Percentiles rank a stretch among this genome's conserved stretches.
phyloP scores from a whole-genome alignment of 768 basidiomycete genomes.

The Auricularia cornea region DNA sequence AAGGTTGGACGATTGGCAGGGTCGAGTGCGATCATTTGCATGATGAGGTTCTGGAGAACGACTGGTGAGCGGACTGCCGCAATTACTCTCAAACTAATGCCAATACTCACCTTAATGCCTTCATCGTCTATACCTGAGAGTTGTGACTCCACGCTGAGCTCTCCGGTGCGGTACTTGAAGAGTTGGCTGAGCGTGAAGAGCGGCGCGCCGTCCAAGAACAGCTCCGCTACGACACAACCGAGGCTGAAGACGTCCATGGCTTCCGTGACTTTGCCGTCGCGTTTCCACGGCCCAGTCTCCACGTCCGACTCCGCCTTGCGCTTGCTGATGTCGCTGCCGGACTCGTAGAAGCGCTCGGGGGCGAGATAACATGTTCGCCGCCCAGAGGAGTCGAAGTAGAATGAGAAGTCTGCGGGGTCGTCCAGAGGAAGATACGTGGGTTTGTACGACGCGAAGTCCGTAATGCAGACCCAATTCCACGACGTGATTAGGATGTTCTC shows the following conservation, averaged over 20 bases:
- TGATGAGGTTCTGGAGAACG: conserved; percentile 66
- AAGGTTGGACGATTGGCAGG: conserved; percentile 73
- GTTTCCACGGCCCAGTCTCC: conserved; percentile 41
- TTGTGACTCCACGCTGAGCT: conserved; percentile 64
- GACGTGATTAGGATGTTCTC: conserved; percentile 95
- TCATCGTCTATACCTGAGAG: conserved; percentile 71
- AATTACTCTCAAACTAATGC: too few species aligned
- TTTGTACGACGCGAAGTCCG: conserved; percentile 94
- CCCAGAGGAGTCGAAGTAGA: conserved; percentile 94
- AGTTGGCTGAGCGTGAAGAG: conserved; percentile 91
- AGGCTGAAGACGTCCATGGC: conserved; percentile 96
- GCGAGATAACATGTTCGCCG: conserved; percentile 93
- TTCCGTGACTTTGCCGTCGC: conserved; percentile 82
- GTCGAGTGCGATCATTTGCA: conserved; percentile 82
- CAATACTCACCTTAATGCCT: conserved; percentile 54
- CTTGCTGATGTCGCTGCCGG: conserved; percentile 55
- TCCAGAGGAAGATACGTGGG: conserved; percentile 92
- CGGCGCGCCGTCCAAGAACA: conserved; percentile 90
- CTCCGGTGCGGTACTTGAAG: conserved; percentile 87
- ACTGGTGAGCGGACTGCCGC: not conserved
- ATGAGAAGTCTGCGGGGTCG: conserved; percentile 95
- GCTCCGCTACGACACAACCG: conserved; percentile 91
- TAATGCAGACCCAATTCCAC: conserved; percentile 91
- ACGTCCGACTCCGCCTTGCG: conserved; percentile 52
- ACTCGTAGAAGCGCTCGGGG: conserved; percentile 88